Evolutionary conservation across 1,284 basidiomycete genomes (phyloP), one percentile per base, ranked within the genome.

Genomic region (Apiotrichum porosum): DNA sequence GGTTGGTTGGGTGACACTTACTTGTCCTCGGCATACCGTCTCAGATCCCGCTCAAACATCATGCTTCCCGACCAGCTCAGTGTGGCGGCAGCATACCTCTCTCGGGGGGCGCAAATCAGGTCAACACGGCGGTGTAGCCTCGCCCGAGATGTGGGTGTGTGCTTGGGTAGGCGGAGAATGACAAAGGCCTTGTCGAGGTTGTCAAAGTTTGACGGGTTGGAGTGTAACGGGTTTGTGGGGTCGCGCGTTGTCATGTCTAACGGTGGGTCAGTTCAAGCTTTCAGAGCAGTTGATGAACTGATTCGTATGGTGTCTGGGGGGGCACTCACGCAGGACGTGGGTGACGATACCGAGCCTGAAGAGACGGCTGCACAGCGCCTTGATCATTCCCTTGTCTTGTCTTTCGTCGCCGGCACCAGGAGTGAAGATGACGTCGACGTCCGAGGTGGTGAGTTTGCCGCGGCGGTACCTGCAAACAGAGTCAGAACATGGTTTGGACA

Each of bases 1-100:
- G n/a, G 15, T 5, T 9, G 19, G 26, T 31, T 19, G 18, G 28
- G 23, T 26, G 31, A 23, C 28, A 49, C 57, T 46, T 38, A 62
- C 59, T 44, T 40, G 24, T 63, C 58, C 45, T 73, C 69, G 1
- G 63, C 61, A 40, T 62, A 64, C 23, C 69, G 56, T 41, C 69
- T 63, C n/a, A 74, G 47, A 56, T 74, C 72, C 23, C 72, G 53
- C 61, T 74, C 72, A 55, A 72, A 74, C 65, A 74, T 74, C 72
- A 72, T 74, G 51, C 70, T 72, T 4, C 72, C 72, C 9, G 61
- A 64, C 72, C 72, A 74, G 24, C 62, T 64, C 15, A 74, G 57
- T 4, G 72, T 65, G 2, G 69, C 67, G 10, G 66, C 61, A 6
- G 72, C 65, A 42, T 74, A 74, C 37, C 69, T 44, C 36, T 65